Evolutionary conservation across 139 green algal species (phyloP).

Genomic region (Raphidocelis subcapitata): DNA sequence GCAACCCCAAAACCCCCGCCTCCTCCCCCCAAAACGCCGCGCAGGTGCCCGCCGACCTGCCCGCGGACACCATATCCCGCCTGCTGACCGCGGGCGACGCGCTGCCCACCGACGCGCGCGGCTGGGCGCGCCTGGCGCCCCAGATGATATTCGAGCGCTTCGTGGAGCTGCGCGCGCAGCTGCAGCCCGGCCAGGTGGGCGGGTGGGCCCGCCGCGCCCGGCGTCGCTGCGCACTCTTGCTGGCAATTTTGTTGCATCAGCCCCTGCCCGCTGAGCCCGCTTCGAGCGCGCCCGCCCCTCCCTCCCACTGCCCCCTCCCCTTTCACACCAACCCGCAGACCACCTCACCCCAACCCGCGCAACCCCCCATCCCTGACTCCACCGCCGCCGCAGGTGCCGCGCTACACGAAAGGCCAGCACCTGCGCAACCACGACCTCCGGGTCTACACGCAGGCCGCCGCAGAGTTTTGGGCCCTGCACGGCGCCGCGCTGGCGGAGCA

Average conservation of each 20-base stretch:
- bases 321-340: too few species aligned
- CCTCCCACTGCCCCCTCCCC: too few species aligned
- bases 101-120: background rate
- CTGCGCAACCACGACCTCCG: constrained; percentile 22
- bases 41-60: constrained; percentile 14
- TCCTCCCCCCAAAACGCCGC: too few species aligned
- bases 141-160: background rate
- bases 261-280: too few species aligned
- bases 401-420: constrained; percentile 27
- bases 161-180: background rate
- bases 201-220: too few species aligned
- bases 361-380: too few species aligned
- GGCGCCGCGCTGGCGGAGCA: background rate
- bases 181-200: constrained; percentile 10
- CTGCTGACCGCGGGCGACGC: background rate
- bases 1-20: too few species aligned
- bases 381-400: constrained; percentile 4
- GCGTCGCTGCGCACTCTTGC: too few species aligned
- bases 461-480: constrained; percentile 4
- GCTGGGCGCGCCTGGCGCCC: constrained; percentile 4
- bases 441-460: constrained; percentile 3
- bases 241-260: too few species aligned
- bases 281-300: too few species aligned
- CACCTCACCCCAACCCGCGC: too few species aligned
- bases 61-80: background rate